Base-by-base conservation (phyloP, 768 basidiomycete species). In the Tylopilus sp. region DNA sequence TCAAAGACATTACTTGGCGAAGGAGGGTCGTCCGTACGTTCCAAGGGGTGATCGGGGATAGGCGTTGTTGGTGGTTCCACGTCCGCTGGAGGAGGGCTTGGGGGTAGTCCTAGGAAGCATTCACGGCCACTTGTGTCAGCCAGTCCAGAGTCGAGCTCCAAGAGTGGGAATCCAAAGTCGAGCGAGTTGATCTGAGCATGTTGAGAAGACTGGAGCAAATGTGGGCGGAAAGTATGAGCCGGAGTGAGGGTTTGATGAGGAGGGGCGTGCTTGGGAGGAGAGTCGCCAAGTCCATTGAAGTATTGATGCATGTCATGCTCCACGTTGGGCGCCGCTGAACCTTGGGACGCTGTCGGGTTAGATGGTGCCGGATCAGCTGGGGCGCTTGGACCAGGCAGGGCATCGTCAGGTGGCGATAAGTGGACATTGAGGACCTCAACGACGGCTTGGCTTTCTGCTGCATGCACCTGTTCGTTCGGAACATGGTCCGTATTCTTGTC, bases 61-160 rank as follows among this genome's bases (percentile, higher is more conserved):
- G 52, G 51, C 8, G 24, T 17, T 19, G 43, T 24, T 6, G 55
- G 33, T 10, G 55, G 8, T 8, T 24, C 38, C 5, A 50, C 36
- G 11, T 50, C 45, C 14, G 21, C 38, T 14, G 44, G 28, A 6
- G 38, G 38, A 13, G 69, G 67, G 21, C 64, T 71, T 11, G 64
- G 63, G 7, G 67, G 67, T 11, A 69, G 24, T 17, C 64, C 69
- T 26, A 69, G 48, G 43, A 69, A 69, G n/a, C 57, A 56, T 28
- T 61, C 61, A 4, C 40, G 41, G 24, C 44, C 51, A 17, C 44
- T 52, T 6, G 50, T 19, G 26, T 55, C 57, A 9, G 40, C 30
- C 24, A 59, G 40, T 10, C 45, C 48, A 4, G 48, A 16, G 24
- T 59, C 59, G 36, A 49, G 26, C 6, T 40, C 52, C n/a, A 57